phyloP scores from a whole-genome alignment of 225 moss, liverwort and hornwort species.

The Pseudoscleropodium purum region DNA sequence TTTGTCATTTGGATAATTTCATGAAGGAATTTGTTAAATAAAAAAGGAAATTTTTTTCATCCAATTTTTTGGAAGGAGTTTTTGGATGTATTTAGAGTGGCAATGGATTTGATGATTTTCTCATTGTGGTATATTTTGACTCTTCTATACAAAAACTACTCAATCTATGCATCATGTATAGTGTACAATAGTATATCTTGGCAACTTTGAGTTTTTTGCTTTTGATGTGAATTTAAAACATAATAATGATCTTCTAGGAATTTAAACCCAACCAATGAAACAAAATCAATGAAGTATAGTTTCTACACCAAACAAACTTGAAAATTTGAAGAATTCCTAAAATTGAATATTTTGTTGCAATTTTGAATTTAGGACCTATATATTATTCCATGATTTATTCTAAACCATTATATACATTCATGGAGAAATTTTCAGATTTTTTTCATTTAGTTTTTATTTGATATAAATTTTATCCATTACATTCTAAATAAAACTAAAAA shows the following conservation, averaged over 20 bases:
- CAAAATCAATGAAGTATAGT: background rate
- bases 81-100: background rate
- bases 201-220: background rate
- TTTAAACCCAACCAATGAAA: background rate
- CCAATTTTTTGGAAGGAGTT: background rate
- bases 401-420: too few relatives aligned
- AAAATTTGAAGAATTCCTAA: too few relatives aligned
- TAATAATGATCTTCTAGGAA: too few relatives aligned
- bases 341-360: background rate
- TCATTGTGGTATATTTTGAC: background rate
- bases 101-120: background rate
- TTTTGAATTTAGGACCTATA: background rate
- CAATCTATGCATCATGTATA: background rate
- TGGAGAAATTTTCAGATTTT: background rate
- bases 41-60: too few relatives aligned
- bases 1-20: too few relatives aligned
- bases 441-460: background rate
- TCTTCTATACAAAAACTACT: background rate
- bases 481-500: background rate
- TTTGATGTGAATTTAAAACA: background rate
- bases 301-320: background rate
- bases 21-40: too few relatives aligned
- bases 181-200: background rate
- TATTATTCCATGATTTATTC: too few relatives aligned
- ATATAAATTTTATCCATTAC: background rate